These are phyloP conservation scores for Vairimorpha apis DNA, from an alignment of 371 early-diverging fungal species.

Conservation along the genomic window DNA sequence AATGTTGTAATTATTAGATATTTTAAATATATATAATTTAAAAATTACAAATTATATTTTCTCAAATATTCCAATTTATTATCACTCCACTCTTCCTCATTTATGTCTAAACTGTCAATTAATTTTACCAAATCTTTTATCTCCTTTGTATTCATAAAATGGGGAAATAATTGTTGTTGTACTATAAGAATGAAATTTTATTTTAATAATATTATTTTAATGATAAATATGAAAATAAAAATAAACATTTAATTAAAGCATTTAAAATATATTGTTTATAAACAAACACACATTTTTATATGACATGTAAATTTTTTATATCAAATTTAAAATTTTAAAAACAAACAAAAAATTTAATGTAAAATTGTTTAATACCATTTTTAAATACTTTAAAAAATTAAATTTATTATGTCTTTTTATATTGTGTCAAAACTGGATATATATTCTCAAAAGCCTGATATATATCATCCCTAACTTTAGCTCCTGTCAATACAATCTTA, in stretches of 20 bases:
- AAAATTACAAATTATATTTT: too few species aligned
- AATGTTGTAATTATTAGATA: too few species aligned
- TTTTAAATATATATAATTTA: too few species aligned
- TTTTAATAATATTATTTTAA: too few species aligned
- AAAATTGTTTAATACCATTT: neutral
- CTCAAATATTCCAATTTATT: conserved; percentile 27
- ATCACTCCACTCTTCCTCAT: conserved; percentile 25
- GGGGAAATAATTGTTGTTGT: neutral
- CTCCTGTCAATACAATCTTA: conserved; percentile 98
- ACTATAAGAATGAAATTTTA: too few species aligned
- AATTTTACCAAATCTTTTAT: neutral
- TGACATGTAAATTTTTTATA: neutral
- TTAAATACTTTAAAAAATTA: neutral
- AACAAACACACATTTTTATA: neutral
- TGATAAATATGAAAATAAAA: too few species aligned
- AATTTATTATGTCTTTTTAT: conserved; percentile 60
- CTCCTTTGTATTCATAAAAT: neutral
- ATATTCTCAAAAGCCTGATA: conserved; percentile 98
- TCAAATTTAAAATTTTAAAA: neutral
- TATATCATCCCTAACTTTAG: conserved; percentile 95
- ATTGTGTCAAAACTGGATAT: conserved; percentile 77
- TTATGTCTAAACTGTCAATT: neutral
- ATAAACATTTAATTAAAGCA: too few species aligned
- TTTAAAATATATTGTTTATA: too few species aligned
- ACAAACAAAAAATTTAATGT: neutral